phyloP scores from a whole-genome alignment of 2,329 filamentous ascomycete genomes.

The Phialocephala sp. region DNA sequence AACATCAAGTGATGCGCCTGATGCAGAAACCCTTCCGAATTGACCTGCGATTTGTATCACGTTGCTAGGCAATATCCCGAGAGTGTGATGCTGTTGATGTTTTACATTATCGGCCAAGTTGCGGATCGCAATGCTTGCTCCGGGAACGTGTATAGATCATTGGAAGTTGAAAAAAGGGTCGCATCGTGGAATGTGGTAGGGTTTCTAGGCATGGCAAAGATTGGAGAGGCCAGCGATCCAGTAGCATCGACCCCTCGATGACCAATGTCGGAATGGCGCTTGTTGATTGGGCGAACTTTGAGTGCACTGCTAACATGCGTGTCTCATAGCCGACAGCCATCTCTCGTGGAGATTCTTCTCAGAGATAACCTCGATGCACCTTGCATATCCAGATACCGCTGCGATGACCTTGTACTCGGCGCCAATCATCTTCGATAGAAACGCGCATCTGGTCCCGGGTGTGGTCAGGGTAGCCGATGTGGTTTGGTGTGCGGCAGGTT shows the following conservation, averaged over 20 bases:
- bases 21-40: conserved; percentile 1
- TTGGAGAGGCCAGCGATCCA: background rate
- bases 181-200: background rate
- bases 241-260: conserved; percentile 1
- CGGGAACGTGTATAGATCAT: conserved; percentile 7
- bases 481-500: conserved; percentile 72
- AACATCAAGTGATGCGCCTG: conserved; percentile 2
- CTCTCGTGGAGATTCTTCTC: conserved; percentile 71
- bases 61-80: background rate
- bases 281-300: conserved; percentile 2
- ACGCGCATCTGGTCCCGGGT: conserved; percentile 69
- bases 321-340: conserved; percentile 70
- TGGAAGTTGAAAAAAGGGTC: conserved; percentile 3
- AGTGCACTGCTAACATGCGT: background rate
- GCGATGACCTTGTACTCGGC: conserved; percentile 69
- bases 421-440: conserved; percentile 76
- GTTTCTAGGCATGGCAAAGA: background rate
- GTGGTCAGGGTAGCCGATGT: conserved; percentile 75
- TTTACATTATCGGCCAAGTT: background rate
- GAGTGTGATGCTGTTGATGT: background rate
- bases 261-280: background rate
- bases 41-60: conserved; percentile 1
- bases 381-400: conserved; percentile 62
- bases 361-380: conserved; percentile 67
- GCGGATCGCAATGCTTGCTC: background rate